Evolutionary conservation across 2,329 filamentous ascomycete species (phyloP).

Genomic region (Sporothrix curviconia): DNA sequence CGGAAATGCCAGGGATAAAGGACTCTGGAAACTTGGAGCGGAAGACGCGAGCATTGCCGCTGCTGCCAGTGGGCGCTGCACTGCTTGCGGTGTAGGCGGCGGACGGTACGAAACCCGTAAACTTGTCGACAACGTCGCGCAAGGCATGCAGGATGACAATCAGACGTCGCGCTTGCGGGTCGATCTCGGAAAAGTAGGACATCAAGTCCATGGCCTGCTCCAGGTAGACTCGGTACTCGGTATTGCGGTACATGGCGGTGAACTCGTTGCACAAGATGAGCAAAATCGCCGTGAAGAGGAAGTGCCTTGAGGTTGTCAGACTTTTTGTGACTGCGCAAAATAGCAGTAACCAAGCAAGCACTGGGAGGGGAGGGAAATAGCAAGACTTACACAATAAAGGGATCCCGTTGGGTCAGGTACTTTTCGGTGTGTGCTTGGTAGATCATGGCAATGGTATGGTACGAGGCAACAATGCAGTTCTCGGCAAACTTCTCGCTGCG

Average conservation of each 20-base stretch:
- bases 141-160: constrained; percentile 46
- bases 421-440: constrained; percentile 37
- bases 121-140: constrained; percentile 32
- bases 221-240: constrained; percentile 35
- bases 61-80: too few relatives aligned
- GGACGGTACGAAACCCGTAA: constrained; percentile 11
- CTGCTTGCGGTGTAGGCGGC: background rate
- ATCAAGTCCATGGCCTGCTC: constrained; percentile 42
- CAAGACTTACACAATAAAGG: constrained; percentile 48
- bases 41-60: constrained; percentile 9
- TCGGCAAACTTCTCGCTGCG: constrained; percentile 37
- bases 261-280: constrained; percentile 53
- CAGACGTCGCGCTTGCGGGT: constrained; percentile 44
- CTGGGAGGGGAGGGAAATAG: too few relatives aligned
- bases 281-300: constrained; percentile 48
- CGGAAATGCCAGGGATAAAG: constrained; percentile 10
- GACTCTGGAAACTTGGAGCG: constrained; percentile 19
- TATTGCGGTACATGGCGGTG: constrained; percentile 40
- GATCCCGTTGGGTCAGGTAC: constrained; percentile 46
- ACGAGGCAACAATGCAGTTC: constrained; percentile 45
- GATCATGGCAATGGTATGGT: constrained; percentile 43
- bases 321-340: too few relatives aligned
- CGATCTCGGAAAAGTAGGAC: constrained; percentile 40
- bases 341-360: background rate
- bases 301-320: constrained; percentile 36